Percentiles rank a stretch among this genome's conserved stretches.
These are phyloP conservation scores for Pseudozyma sp. DNA, from an alignment of 1,284 basidiomycete genomes.

Conservation along the genomic window DNA sequence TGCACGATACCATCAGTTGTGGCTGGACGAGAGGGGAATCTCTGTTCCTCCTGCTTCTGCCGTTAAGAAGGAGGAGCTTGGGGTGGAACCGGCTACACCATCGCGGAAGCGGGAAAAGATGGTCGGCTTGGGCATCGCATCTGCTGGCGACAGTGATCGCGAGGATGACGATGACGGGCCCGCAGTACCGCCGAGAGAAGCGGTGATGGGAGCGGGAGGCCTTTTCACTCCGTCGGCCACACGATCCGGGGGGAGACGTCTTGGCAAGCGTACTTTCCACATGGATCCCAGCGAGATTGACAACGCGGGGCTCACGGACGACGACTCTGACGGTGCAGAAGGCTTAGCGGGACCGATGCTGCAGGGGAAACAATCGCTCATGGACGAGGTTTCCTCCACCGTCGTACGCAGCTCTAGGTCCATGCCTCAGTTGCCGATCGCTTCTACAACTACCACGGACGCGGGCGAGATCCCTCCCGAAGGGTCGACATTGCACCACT, in stretches of 20 bases:
- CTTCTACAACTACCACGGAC: neutral
- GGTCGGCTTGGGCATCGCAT: slow-evolving; percentile 17
- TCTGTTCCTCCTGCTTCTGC: slow-evolving; percentile 9
- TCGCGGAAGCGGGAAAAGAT: slow-evolving; percentile 4
- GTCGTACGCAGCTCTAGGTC: slow-evolving; percentile 18
- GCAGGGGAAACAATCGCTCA: slow-evolving; percentile 24
- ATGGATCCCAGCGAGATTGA: slow-evolving; percentile 40
- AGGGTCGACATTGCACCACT: slow-evolving; percentile 14
- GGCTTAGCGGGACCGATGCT: neutral
- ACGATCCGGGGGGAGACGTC: slow-evolving; percentile 29
- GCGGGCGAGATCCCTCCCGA: slow-evolving; percentile 20
- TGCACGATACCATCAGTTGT: slow-evolving; percentile 48
- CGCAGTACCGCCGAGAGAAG: slow-evolving; percentile 75
- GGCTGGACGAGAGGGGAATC: slow-evolving; percentile 43
- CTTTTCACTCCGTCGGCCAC: slow-evolving; percentile 43
- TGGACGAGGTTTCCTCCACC: slow-evolving; percentile 33
- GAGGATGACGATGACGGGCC: slow-evolving; percentile 81
- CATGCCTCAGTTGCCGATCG: slow-evolving; percentile 13
- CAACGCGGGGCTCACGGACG: slow-evolving; percentile 18
- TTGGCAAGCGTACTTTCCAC: slow-evolving; percentile 38
- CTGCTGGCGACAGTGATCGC: slow-evolving; percentile 79
- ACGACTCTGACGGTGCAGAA: slow-evolving; percentile 18
- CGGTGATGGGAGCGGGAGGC: slow-evolving; percentile 71
- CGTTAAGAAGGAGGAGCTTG: neutral
- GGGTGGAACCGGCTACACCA: slow-evolving; percentile 18